Percentiles rank a stretch among this genome's conserved stretches.
These are phyloP conservation scores for Parascedosporium putredinis DNA, from an alignment of 2,329 filamentous ascomycete species.

Conservation along the genomic window DNA sequence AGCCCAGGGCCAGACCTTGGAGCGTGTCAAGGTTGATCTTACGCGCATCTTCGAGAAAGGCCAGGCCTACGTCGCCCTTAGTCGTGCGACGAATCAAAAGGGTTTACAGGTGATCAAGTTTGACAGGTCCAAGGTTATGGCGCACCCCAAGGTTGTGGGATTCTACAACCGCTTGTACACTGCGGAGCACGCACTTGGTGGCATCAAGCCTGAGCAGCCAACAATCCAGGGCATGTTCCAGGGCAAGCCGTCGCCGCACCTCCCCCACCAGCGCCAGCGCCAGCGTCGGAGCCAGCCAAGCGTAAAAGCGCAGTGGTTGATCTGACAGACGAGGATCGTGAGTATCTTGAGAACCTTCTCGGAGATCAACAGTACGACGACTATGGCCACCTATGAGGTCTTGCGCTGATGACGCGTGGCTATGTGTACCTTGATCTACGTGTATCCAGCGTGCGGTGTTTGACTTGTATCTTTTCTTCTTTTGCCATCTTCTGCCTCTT, in stretches of 20 bases:
- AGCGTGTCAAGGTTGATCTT: conserved; percentile 88
- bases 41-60: conserved; percentile 92
- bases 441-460: no score
- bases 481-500: no score
- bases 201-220: background rate
- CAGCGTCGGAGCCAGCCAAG: background rate
- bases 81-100: conserved; percentile 77
- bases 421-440: no score
- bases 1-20: conserved; percentile 88
- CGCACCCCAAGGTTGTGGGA: conserved; percentile 71
- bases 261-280: background rate
- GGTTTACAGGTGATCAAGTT: conserved; percentile 85
- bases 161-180: conserved; percentile 80
- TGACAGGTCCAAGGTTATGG: conserved; percentile 84
- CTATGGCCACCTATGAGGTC: no score
- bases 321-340: no score
- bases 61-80: conserved; percentile 93
- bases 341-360: no score
- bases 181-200: conserved; percentile 44
- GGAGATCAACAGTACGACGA: no score
- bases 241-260: background rate
- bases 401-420: no score
- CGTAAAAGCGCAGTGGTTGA: background rate
- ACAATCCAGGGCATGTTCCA: background rate
- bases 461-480: no score